These are phyloP conservation scores for Fusarium humuli DNA, from an alignment of 2,329 filamentous ascomycete genomes.

Conservation along the genomic window DNA sequence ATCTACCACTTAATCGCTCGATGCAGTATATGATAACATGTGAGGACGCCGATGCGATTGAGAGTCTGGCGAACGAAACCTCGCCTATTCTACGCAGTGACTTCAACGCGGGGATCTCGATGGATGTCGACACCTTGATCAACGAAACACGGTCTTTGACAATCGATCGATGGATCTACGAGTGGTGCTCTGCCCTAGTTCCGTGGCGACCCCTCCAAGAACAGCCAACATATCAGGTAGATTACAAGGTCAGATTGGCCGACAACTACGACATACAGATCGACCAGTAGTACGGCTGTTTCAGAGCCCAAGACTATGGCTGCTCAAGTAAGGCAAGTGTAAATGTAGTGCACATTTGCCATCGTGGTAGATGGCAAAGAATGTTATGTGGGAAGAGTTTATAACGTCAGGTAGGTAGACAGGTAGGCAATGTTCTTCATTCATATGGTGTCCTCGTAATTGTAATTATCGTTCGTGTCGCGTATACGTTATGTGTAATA, in stretches of 20 bases:
- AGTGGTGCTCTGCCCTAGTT: too few relatives aligned
- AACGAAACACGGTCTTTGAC: neutral
- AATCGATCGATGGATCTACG: too few relatives aligned
- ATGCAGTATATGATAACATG: too few relatives aligned
- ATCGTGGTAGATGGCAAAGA: neutral
- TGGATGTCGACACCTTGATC: neutral
- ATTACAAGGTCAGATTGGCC: neutral
- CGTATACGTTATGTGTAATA: neutral
- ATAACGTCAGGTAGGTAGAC: neutral
- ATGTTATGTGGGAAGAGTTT: neutral
- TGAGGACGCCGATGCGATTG: rapidly evolving
- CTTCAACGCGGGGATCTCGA: neutral
- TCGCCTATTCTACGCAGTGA: neutral
- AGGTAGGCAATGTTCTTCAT: neutral
- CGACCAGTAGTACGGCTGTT: too few relatives aligned
- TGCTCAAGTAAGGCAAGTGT: too few relatives aligned
- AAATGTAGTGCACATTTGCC: too few relatives aligned
- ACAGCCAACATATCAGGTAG: neutral
- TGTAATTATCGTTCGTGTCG: neutral
- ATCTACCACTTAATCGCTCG: too few relatives aligned
- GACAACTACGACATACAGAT: neutral
- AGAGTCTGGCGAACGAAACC: rapidly evolving
- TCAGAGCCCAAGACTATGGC: too few relatives aligned
- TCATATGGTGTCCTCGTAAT: neutral
- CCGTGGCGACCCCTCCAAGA: too few relatives aligned